These are phyloP conservation scores for Fragaria vesca DNA, from an alignment of 306 rosid species.

Conservation along the genomic window DNA sequence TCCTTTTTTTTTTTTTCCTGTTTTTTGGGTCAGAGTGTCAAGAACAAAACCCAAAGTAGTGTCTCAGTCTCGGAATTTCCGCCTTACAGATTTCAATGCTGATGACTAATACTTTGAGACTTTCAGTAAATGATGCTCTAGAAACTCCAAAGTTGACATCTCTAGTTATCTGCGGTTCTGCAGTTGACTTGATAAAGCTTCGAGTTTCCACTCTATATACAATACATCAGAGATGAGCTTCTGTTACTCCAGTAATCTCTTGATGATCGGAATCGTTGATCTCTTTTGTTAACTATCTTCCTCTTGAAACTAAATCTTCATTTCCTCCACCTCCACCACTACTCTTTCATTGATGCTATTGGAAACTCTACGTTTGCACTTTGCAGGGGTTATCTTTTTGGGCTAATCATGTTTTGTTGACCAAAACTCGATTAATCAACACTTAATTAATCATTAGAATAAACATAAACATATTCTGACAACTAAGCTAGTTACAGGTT, in stretches of 20 bases:
- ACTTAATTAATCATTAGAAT: not conserved
- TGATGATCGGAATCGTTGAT: not conserved
- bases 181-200: not conserved
- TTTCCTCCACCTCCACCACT: not conserved
- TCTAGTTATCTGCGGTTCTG: not conserved
- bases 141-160: not conserved
- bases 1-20: not conserved
- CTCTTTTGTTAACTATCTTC: not conserved
- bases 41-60: not conserved
- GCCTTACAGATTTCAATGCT: not conserved
- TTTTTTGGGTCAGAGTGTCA: not conserved
- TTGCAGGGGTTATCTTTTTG: not conserved
- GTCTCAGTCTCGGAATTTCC: not conserved
- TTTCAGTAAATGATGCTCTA: not conserved
- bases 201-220: not conserved
- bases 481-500: not conserved
- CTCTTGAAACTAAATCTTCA: not conserved
- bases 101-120: not conserved
- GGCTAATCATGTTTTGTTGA: not conserved
- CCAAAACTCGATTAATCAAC: not conserved
- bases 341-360: not conserved
- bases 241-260: not conserved
- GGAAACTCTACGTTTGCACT: not conserved
- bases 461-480: conserved; percentile 2
- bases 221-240: not conserved